Conservation (phyloP, 495 filamentous ascomycete genomes). For the Bacidia rubella region DNA sequence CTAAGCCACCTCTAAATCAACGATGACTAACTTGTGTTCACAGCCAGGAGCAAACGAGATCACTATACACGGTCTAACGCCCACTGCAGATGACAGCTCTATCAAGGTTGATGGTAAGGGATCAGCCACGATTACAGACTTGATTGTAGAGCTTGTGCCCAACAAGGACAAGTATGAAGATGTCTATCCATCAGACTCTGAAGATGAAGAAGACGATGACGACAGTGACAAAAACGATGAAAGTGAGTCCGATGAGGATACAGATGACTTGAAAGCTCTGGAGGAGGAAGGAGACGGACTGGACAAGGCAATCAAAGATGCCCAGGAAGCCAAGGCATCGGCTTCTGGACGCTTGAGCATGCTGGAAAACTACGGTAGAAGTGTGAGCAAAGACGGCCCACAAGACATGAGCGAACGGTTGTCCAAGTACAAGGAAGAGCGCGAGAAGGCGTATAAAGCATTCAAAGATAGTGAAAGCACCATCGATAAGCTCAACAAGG, state of each 20-base stretch:
- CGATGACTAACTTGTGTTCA: slow-evolving; percentile 1
- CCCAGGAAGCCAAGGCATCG: slow-evolving; percentile 25
- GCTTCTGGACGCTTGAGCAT: slow-evolving; percentile 27
- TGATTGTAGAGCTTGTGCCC: slow-evolving; percentile 47
- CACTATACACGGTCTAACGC: slow-evolving; percentile 49
- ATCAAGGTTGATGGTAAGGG: slow-evolving; percentile 59
- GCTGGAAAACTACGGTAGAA: slow-evolving; percentile 32
- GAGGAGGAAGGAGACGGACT: slow-evolving; percentile 15
- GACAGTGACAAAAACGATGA: slow-evolving; percentile 26
- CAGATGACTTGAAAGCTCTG: slow-evolving; percentile 17
- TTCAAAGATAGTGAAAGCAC: slow-evolving; percentile 23
- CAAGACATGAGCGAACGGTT: slow-evolving; percentile 24
- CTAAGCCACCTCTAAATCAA: not conserved
- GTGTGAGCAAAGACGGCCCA: slow-evolving; percentile 22
- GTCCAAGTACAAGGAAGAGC: slow-evolving; percentile 34
- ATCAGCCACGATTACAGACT: slow-evolving; percentile 46
- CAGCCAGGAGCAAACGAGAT: slow-evolving; percentile 52
- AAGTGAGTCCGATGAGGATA: slow-evolving; percentile 16
- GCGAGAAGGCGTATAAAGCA: slow-evolving; percentile 32
- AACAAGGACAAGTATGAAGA: slow-evolving; percentile 46
- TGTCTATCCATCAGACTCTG: slow-evolving; percentile 36
- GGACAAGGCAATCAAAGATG: slow-evolving; percentile 17
- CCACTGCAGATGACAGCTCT: slow-evolving; percentile 48
- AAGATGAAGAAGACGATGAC: slow-evolving; percentile 28
- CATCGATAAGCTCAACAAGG: slow-evolving; percentile 22